Evolutionary conservation across 2,329 filamentous ascomycete genomes (phyloP), one percentile per base, ranked within the genome.

Genomic region (Sporothrix dimorphospora): DNA sequence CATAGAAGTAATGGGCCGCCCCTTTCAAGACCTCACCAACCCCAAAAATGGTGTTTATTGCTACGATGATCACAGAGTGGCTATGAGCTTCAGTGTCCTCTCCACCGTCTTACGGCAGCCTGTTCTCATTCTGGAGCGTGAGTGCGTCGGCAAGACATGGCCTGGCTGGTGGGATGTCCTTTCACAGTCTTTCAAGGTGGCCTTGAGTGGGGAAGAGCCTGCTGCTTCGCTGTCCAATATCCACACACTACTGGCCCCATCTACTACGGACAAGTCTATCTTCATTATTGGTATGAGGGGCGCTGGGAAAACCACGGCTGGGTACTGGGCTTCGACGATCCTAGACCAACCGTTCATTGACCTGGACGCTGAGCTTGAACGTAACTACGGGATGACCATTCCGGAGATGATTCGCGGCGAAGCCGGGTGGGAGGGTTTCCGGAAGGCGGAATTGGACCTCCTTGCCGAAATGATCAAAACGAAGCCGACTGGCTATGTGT

Each of bases 251-350:
- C 4, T 38, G 1, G 24, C 51, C 1, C 9, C 67, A 5, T 38
- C 66, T 16, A 27, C 34, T 2, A 21, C 66, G 11, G 81, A 88
- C 76, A 87, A 88, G 65, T 97, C 94, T 0, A 91, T 98, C 69
- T 94, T 98, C 82, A 91, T 99, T 73, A 95, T 99, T 76, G 96
- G 96, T 11, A 99, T 99, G 96, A 90, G 96, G 75, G 96, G 96
- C 72, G 96, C 94, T 53, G 96, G 96, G 34, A 99, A 99, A 84
- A 98, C 96, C 0, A 99, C 96, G 0, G 92, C 93, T 47, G 96
- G 96, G 70, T 88, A 89, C 16, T 97, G 94, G 93, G 91, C 96
- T 78, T 90, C 92, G 0, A 88, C 88, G 73, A 87, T 92, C 38
- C 84, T 98, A 1, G 88, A 90, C 67, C 90, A 94, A 79, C 90